Evolutionary conservation across 176 grass and related monocot species (phyloP), one percentile per base, ranked within the genome.

Genomic region (Oryza glaberrima): DNA sequence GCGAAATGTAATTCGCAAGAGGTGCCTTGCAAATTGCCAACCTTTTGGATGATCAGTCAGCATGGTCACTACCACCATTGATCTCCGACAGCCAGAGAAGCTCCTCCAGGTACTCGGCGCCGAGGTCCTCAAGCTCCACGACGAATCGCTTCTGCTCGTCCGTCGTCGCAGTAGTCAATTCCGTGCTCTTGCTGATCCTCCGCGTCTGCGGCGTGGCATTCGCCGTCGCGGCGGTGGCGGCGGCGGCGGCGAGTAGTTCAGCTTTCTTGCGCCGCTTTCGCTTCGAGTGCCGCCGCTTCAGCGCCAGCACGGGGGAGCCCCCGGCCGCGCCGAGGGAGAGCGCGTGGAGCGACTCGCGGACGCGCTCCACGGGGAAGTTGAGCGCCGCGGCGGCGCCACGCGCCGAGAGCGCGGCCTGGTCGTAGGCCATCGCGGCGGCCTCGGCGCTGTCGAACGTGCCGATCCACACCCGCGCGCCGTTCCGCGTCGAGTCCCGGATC

Each of bases 121-220:
- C 81, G 23, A 83, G 56, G 56, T 83, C 81, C 81, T 83, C 81
- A 22, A 83, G 81, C 56, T 83, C 81, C 38, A 83, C 56, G 16
- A 83, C 25, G 70, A 83, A 83, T 16, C 54, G 38, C 81, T 73
- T 60, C 41, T 65, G 56, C 40, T 65, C 54, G 69, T 5, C 40
- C 9, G 7, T 68, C 16, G 20, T 32, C 0, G 47, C 19, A 0
- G 15, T 22, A 0, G 41, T 22, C 2, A n/a, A 20, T n/a, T 2
- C 34, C 30, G 12, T 63, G 0, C 8, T 38, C 14, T 19, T 66
- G 76, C 48, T 28, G 36, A 38, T 38, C 68, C 11, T 72, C n/a
- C 34, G 43, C 49, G 14, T 66, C 22, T 16, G 26, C 5, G 54
- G 32, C 16, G 22, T 69, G 13, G 8, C 20, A 0, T 69, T 11